Evolutionary conservation across 208 protist species (phyloP).

Genomic region (Trichomonas tenax): DNA sequence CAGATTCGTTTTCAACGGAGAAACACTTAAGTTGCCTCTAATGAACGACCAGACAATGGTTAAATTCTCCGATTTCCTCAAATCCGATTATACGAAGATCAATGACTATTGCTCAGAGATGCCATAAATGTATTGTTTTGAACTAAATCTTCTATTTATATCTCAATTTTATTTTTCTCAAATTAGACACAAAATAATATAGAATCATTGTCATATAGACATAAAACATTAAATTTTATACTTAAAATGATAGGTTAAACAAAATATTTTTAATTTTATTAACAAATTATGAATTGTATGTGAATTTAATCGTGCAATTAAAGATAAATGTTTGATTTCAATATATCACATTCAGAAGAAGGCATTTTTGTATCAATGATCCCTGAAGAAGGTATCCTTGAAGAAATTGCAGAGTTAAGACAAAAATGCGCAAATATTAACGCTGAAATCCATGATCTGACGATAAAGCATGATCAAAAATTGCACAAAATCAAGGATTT

Average conservation of each 20-base stretch:
- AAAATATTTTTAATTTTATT: too few relatives aligned
- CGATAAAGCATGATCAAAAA: not conserved
- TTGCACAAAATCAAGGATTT: not conserved
- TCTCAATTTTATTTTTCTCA: too few relatives aligned
- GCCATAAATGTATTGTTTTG: not conserved
- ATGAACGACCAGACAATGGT: not conserved
- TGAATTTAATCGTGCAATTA: too few relatives aligned
- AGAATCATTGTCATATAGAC: too few relatives aligned
- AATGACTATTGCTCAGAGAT: not conserved
- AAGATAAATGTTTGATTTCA: too few relatives aligned
- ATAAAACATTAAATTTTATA: too few relatives aligned
- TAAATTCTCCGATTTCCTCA: not conserved
- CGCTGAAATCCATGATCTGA: not conserved
- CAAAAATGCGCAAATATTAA: not conserved
- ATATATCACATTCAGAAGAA: too few relatives aligned
- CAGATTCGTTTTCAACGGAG: not conserved
- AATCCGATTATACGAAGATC: not conserved
- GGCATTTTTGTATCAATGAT: not conserved
- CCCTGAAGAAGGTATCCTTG: not conserved
- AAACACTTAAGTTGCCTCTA: not conserved
- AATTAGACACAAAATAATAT: too few relatives aligned
- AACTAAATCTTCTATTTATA: too few relatives aligned
- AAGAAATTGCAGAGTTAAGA: not conserved
- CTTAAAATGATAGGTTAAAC: too few relatives aligned
- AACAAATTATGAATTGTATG: too few relatives aligned